A percentile compares a stretch with the other conserved stretches of the same genome.
Evolutionary conservation across 768 basidiomycete genomes (phyloP).

Genomic region (Infundibulicybe gibba): DNA sequence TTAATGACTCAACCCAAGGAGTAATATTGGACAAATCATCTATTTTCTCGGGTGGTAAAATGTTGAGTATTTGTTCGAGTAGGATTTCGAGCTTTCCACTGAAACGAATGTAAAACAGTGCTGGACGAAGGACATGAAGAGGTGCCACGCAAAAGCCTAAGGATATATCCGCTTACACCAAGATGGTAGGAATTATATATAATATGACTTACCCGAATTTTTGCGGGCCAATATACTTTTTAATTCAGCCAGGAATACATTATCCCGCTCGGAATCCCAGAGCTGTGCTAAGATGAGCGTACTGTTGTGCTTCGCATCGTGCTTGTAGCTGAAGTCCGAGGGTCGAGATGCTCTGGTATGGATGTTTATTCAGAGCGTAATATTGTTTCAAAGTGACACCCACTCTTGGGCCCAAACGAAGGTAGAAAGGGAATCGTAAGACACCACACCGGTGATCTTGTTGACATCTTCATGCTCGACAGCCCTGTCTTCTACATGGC

Average conservation of each 20-base stretch:
- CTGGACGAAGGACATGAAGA: constrained; percentile 45
- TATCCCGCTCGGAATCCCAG: constrained; percentile 39
- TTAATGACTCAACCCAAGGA: constrained; percentile 25
- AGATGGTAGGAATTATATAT: too few species aligned
- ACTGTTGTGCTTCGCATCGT: constrained; percentile 62
- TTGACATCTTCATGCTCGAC: constrained; percentile 49
- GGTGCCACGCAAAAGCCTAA: constrained; percentile 43
- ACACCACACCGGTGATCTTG: constrained; percentile 54
- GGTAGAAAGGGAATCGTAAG: constrained; percentile 52
- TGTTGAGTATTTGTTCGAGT: constrained; percentile 40
- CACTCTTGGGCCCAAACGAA: constrained; percentile 77
- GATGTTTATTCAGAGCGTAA: background rate
- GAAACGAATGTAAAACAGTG: constrained; percentile 42
- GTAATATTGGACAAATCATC: constrained; percentile 31
- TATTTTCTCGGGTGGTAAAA: constrained; percentile 28
- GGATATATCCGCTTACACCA: too few species aligned
- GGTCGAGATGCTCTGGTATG: constrained; percentile 50
- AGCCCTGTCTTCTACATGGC: constrained; percentile 37
- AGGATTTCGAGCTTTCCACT: constrained; percentile 29
- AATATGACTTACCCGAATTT: too few species aligned
- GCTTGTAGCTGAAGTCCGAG: constrained; percentile 78
- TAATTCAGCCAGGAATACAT: constrained; percentile 30
- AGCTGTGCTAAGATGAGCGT: constrained; percentile 55
- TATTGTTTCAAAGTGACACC: constrained; percentile 12
- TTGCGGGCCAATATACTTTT: too few species aligned